Percentiles rank a stretch among this genome's conserved stretches.
These are phyloP conservation scores for Colletotrichum spaethianum DNA, from an alignment of 2,329 filamentous ascomycete species.

Conservation along the genomic window DNA sequence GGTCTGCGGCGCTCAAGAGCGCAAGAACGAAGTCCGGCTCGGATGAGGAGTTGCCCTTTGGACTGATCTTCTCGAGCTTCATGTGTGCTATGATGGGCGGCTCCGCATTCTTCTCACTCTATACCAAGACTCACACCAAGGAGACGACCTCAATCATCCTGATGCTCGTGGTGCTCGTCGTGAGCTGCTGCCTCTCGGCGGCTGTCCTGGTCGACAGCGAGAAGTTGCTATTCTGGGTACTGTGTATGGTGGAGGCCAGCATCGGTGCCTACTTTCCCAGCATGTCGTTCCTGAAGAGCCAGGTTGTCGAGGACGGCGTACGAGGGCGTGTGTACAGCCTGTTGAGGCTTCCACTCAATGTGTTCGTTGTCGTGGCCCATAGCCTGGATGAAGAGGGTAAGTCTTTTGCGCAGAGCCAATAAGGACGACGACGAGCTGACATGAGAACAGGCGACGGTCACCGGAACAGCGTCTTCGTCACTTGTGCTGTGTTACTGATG, in stretches of 20 bases:
- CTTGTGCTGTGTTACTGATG: slow-evolving; percentile 41
- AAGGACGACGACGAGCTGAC: neutral
- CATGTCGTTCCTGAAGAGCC: slow-evolving; percentile 68
- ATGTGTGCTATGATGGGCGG: slow-evolving; percentile 72
- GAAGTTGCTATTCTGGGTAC: slow-evolving; percentile 65
- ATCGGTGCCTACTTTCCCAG: slow-evolving; percentile 72
- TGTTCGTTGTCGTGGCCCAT: slow-evolving; percentile 65
- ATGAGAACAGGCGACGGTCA: slow-evolving; percentile 46
- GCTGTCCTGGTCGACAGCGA: slow-evolving; percentile 60
- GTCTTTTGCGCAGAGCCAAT: neutral
- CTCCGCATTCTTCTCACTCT: slow-evolving; percentile 61
- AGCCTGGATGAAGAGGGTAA: slow-evolving; percentile 60
- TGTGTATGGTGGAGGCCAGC: slow-evolving; percentile 70
- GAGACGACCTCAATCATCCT: slow-evolving; percentile 52
- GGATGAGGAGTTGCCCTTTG: slow-evolving; percentile 55
- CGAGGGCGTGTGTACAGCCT: slow-evolving; percentile 70
- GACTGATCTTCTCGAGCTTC: slow-evolving; percentile 68
- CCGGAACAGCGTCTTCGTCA: slow-evolving; percentile 48
- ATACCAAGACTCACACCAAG: slow-evolving; percentile 48
- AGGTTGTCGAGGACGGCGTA: slow-evolving; percentile 66
- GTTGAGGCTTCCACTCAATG: slow-evolving; percentile 69
- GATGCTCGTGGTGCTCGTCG: slow-evolving; percentile 51
- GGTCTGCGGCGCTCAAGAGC: slow-evolving; percentile 68
- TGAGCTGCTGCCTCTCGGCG: slow-evolving; percentile 55
- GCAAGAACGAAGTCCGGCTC: slow-evolving; percentile 50